phyloP scores from a whole-genome alignment of 2,329 filamentous ascomycete genomes.

The Colletotrichum godetiae region DNA sequence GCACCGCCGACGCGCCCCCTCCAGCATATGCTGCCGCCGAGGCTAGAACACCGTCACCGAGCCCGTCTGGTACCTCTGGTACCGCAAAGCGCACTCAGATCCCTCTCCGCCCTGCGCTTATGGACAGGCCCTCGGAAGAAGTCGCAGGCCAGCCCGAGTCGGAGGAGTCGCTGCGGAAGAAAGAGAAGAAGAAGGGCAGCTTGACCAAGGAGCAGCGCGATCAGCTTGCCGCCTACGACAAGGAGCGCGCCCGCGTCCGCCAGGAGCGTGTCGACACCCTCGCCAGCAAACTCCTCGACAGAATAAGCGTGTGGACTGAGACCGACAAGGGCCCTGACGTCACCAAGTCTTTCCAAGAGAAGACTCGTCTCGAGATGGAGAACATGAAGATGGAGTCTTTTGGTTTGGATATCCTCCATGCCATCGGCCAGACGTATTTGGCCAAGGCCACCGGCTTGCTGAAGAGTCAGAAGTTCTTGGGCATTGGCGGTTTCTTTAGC shows the following conservation, averaged over 20 bases:
- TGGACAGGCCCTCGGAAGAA: constrained; percentile 83
- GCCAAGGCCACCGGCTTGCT: constrained; percentile 88
- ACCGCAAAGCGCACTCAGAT: constrained; percentile 63
- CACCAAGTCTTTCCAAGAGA: constrained; percentile 90
- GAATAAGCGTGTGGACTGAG: constrained; percentile 95
- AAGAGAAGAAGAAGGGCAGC: constrained; percentile 87
- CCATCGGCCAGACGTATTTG: constrained; percentile 91
- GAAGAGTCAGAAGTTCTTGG: constrained; percentile 96
- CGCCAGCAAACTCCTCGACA: constrained; percentile 85
- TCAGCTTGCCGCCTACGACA: constrained; percentile 87
- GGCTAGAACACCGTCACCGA: constrained; percentile 50
- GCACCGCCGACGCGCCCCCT: constrained; percentile 37
- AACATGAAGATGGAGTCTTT: constrained; percentile 99
- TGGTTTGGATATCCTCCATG: constrained; percentile 94
- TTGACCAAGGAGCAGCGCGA: constrained; percentile 93
- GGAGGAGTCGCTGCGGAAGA: constrained; percentile 52
- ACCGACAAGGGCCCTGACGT: constrained; percentile 90
- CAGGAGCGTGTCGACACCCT: constrained; percentile 91
- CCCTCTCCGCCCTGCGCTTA: constrained; percentile 85
- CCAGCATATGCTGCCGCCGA: constrained; percentile 45
- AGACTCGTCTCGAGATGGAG: constrained; percentile 94
- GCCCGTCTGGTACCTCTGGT: constrained; percentile 48
- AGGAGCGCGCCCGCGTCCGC: constrained; percentile 84
- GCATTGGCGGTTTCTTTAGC: constrained; percentile 94
- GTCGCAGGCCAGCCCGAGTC: constrained; percentile 80